phyloP scores from a whole-genome alignment of 2,329 filamentous ascomycete species.

The Ophiostoma angusticollis region DNA sequence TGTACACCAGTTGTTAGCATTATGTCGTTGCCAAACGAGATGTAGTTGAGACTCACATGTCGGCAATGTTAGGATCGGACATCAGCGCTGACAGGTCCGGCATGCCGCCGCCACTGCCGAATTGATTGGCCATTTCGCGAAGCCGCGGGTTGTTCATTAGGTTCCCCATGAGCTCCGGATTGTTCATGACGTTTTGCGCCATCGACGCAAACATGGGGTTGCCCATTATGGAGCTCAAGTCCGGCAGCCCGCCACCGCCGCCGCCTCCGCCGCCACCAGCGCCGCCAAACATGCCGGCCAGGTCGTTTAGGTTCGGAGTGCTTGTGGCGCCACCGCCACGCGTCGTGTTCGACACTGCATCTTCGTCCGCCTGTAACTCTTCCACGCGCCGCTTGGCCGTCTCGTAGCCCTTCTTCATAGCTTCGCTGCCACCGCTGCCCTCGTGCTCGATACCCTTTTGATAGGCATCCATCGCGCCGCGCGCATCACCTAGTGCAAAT shows the following conservation, averaged over 20 bases:
- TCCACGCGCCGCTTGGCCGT: conserved; percentile 81
- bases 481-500: conserved; percentile 82
- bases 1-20: conserved; percentile 8
- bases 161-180: conserved; percentile 82
- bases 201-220: conserved; percentile 98
- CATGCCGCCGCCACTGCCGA: conserved; percentile 54
- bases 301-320: conserved; percentile 56
- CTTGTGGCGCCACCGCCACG: conserved; percentile 44
- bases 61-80: conserved; percentile 82
- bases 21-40: conserved; percentile 1
- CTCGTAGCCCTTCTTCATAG: conserved; percentile 95
- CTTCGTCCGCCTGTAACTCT: conserved; percentile 52
- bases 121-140: conserved; percentile 73
- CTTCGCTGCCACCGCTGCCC: conserved; percentile 84
- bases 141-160: conserved; percentile 90
- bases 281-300: conserved; percentile 58
- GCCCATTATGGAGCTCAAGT: conserved; percentile 76
- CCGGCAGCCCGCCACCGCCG: conserved; percentile 70
- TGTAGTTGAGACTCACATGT: conserved; percentile 55
- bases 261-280: conserved; percentile 45
- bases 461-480: conserved; percentile 91
- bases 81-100: conserved; percentile 77
- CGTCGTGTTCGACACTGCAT: too few relatives aligned
- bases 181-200: conserved; percentile 95
- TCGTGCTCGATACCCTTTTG: conserved; percentile 84